phyloP scores from a whole-genome alignment of 441 rosid genomes.

The Arabidopsis lyrata region DNA sequence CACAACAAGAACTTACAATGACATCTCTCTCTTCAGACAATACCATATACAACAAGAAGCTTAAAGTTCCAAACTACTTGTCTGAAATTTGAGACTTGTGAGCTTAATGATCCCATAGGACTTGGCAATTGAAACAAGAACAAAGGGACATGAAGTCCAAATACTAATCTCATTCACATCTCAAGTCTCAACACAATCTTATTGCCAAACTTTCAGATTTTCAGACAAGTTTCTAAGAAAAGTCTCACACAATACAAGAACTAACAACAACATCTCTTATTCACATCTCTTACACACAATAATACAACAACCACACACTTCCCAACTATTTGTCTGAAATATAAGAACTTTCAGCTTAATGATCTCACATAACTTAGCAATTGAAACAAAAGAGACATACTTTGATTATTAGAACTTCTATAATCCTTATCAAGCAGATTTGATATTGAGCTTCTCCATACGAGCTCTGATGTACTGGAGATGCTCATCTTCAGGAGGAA shows the following conservation, averaged over 20 bases:
- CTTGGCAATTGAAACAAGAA: background rate
- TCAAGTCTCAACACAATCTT: background rate
- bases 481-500: conserved; percentile 51
- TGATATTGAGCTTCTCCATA: conserved; percentile 24
- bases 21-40: too few species aligned
- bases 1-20: too few species aligned
- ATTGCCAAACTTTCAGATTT: background rate
- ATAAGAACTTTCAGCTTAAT: background rate
- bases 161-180: background rate
- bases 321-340: background rate
- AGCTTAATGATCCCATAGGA: background rate
- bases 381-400: background rate
- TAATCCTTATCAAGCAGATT: background rate
- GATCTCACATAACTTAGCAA: background rate
- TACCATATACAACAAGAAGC: background rate
- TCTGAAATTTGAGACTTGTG: background rate
- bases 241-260: background rate
- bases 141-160: background rate
- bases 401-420: conserved; percentile 1
- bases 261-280: background rate
- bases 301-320: conserved; percentile 10
- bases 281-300: background rate
- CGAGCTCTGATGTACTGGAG: conserved; percentile 41
- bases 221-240: background rate
- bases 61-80: background rate